Base-by-base conservation (phyloP, 2,329 filamentous ascomycete species). In the Pleomassaria siparia region DNA sequence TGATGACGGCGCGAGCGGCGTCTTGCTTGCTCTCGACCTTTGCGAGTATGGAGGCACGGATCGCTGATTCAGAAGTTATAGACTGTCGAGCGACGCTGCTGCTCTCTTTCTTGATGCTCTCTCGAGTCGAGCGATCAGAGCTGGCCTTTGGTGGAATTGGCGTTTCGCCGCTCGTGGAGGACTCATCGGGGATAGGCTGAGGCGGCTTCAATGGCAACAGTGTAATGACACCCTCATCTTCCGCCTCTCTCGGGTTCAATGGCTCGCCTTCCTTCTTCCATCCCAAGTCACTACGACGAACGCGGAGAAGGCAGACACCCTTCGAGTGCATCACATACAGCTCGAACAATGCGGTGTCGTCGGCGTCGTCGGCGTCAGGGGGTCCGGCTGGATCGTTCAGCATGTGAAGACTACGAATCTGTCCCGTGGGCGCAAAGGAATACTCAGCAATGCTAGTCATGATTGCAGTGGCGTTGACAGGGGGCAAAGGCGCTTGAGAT, bases 261-360 rank as follows among this genome's bases (percentile, higher is more conserved):
- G 95, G 88, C 76, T 95, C 95, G 72, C 91, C 92, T 53, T 96
- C 89, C 59, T 84, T 83, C 59, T 86, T 87, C 91, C 91, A 97
- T 24, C 95, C 94, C 40, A 99, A 78, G 71, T 97, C 92, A 43
- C 86, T 83, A 67, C 92, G 89, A 69, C 88, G 92, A 68, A 99
- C 84, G 54, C 85, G 85, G 44, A 97, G 70, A 61, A 89, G 92
- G 15, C 91, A 91, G n/a, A 97, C 91, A 51, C 94, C 94, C 74
- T 91, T 95, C 10, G 94, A 96, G 71, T 99, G 92, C 87, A 96
- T 95, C 25, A 90, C 88, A 68, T 99, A 99, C 9, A 99, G 80
- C 75, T 99, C 94, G 63, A 99, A 97, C 12, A 96, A 75, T 0
- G 86, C 84, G 13, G 83, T 83, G 54, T 94, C 87, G 18, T 87